Base-by-base conservation (phyloP, 2,329 filamentous ascomycete genomes). In the Mycogone perniciosa region DNA sequence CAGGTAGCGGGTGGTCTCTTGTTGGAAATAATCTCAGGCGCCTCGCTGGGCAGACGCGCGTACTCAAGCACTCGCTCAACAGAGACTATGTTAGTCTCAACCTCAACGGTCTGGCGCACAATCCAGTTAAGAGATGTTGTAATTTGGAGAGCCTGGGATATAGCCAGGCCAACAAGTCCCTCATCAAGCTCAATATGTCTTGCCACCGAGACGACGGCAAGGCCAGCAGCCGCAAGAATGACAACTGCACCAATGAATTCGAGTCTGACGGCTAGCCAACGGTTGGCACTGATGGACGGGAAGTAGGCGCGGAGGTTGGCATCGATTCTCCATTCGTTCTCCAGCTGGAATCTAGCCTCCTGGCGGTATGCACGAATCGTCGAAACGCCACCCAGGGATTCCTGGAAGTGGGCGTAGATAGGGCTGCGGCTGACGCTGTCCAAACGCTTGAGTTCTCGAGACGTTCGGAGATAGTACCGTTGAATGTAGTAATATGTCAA, bases 1-100 rank as follows among this genome's bases (percentile, higher is more conserved):
- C 93, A 99, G 61, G 88, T 88, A 56, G 89, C 88, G 7, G 89
- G 84, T 38, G 93, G 92, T 44, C 92, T 80, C 65, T 88, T 86
- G 69, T 89, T 86, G 63, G 88, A 86, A 60, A 97, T 87, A 58
- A 97, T 89, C 67, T 99, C 93, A 6, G 91, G 89, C 46, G 93
- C 92, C 73, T 99, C 93, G 67, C 87, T 93, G 29, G 92, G 91
- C 56, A 99, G 79, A 46, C 81, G 80, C 52, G 92, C 89, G 71
- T 99, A 99, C 70, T 99, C 95, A 45, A 99, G 83, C 44, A 99
- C 91, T 64, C 93, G 87, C 77, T 99, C 93, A 35, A 99, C 93
- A 7, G 92, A 96, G 42, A 99, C 92, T 63, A 99, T 99, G 70
- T 99, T 99, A n/a, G 92, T 97, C 76, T 99, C 95, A n/a, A 99